Evolutionary conservation across 2,329 filamentous ascomycete genomes (phyloP).

Genomic region (Mollisiaceae sp.): DNA sequence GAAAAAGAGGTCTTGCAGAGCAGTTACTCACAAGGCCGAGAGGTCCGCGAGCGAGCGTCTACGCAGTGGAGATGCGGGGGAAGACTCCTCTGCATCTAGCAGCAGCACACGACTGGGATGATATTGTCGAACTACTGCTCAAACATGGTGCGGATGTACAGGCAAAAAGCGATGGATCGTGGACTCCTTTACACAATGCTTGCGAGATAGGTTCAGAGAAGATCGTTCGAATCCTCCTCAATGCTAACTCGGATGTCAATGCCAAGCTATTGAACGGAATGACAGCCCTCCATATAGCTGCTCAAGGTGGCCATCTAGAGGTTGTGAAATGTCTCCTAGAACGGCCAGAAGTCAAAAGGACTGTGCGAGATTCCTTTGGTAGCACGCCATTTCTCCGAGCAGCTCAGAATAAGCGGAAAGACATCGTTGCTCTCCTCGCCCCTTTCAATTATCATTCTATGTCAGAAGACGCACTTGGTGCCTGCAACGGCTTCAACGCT

Average conservation of each 20-base stretch:
- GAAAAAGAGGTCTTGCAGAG: slow-evolving; percentile 33
- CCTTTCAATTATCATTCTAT: slow-evolving; percentile 34
- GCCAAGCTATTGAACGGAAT: slow-evolving; percentile 36
- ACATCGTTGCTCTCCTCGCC: slow-evolving; percentile 35
- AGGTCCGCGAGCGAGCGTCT: slow-evolving; percentile 28
- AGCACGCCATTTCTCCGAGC: slow-evolving; percentile 37
- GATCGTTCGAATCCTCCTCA: slow-evolving; percentile 32
- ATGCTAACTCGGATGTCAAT: slow-evolving; percentile 35
- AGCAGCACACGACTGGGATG: slow-evolving; percentile 30
- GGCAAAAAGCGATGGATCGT: slow-evolving; percentile 32
- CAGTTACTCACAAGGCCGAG: slow-evolving; percentile 31
- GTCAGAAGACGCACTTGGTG: slow-evolving; percentile 37
- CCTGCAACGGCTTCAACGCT: slow-evolving; percentile 37
- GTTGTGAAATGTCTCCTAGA: slow-evolving; percentile 32
- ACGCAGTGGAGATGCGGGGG: slow-evolving; percentile 33
- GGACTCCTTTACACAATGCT: slow-evolving; percentile 37
- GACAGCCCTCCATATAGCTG: slow-evolving; percentile 35
- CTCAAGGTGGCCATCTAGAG: slow-evolving; percentile 33
- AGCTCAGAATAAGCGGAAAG: slow-evolving; percentile 33
- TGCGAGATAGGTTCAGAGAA: slow-evolving; percentile 33
- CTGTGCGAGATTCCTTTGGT: slow-evolving; percentile 35
- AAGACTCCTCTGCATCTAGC: slow-evolving; percentile 37
- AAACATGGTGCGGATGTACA: slow-evolving; percentile 28
- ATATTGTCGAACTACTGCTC: slow-evolving; percentile 36
- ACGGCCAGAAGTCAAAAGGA: slow-evolving; percentile 31